Evolutionary conservation across 768 basidiomycete species (phyloP), one percentile per base, ranked within the genome.

Genomic region (Suillus lakei): DNA sequence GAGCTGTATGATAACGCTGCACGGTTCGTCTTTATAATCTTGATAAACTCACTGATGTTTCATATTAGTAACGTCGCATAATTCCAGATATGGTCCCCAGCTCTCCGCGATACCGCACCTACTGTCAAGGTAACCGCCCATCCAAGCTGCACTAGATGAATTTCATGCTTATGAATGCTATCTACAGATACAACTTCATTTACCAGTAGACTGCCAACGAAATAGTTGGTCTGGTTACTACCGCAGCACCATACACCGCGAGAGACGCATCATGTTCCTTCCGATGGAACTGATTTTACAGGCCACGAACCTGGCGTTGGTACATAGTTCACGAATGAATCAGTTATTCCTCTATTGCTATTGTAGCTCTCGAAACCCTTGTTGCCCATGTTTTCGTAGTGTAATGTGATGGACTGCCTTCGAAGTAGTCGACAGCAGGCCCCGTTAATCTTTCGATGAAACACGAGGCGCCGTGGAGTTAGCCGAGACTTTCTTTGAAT

Each of bases 1-100:
- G 98, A 99, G 78, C 82, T 99, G 16, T 99, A 99, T 74, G 98
- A 99, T 76, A 99, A 99, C 66, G 93, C 95, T 10, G 96, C 97
- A 0, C 84, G 96, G 84, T 91, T 76, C 59, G 81, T 74, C 26
- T 59, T 38, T 46, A 43, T 62, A 5, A 4, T 4, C 32, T 23
- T 28, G 13, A 43, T 62, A 13, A n/a, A n/a, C 36, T 43, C n/a
- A n/a, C n/a, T 26, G 18, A 46, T 62, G 36, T 48, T 65, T 69
- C 64, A 60, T 34, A 60, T 63, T 7, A 36, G 41, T 53, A 21
- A 54, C 34, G 28, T 36, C 26, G 3, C 36, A n/a, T 12, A 13
- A 43, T 12, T 1, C 16, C 64, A 89, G 89, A 64, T 96, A 96
- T 72, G 96, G 96, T 1, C 97, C 96, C 0, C 96, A 98, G 72